Evolutionary conservation across 495 filamentous ascomycete genomes (phyloP).

Genomic region (Paragyromitra xinjiangensis): DNA sequence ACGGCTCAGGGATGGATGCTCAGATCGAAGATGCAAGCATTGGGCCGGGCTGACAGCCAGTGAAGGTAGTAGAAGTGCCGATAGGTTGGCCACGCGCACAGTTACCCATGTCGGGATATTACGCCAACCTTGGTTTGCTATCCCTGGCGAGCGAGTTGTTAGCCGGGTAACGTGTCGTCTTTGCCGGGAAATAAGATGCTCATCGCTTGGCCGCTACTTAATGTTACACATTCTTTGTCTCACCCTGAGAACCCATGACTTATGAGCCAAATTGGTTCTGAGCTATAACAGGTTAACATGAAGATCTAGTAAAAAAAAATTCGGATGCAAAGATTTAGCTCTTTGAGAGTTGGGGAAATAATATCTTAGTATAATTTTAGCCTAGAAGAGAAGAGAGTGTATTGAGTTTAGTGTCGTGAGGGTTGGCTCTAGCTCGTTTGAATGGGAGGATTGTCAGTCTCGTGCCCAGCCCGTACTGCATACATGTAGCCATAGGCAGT

Average conservation of each 20-base stretch:
- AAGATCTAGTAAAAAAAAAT: no score
- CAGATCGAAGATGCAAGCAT: constrained; percentile 17
- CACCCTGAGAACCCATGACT: neutral
- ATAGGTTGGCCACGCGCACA: constrained; percentile 27
- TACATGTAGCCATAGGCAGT: no score
- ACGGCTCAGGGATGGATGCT: neutral
- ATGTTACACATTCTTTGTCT: neutral
- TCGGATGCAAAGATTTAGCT: neutral
- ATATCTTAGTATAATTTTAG: no score
- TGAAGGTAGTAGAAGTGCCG: constrained; percentile 1
- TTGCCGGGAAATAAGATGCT: constrained; percentile 14
- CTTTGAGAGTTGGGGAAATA: no score
- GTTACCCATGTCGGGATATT: constrained; percentile 4
- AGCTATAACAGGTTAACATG: no score
- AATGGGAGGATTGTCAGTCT: no score
- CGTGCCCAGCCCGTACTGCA: no score
- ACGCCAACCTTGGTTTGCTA: neutral
- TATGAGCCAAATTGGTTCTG: neutral
- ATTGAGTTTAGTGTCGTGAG: no score
- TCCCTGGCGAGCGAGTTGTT: neutral
- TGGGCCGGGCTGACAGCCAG: constrained; percentile 12
- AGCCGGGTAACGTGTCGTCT: constrained; percentile 10
- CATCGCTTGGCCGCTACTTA: neutral
- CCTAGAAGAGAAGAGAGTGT: no score
- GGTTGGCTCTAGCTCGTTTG: no score